These are phyloP conservation scores for Aspergillus ostianus DNA, from an alignment of 495 filamentous ascomycete species.

Conservation along the genomic window DNA sequence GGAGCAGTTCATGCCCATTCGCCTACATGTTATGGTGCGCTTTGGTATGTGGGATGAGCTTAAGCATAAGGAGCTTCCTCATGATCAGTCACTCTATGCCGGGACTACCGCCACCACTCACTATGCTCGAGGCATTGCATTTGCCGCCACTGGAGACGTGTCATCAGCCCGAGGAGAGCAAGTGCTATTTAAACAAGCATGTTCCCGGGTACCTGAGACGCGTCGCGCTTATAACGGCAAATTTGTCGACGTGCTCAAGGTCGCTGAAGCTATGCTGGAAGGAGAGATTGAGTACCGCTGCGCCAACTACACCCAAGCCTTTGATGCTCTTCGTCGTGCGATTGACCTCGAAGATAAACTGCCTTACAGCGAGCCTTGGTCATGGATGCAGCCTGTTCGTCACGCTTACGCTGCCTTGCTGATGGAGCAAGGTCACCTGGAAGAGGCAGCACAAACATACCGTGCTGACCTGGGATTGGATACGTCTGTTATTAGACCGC, in stretches of 20 bases:
- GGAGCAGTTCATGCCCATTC: slow-evolving; percentile 58
- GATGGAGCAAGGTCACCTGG: slow-evolving; percentile 57
- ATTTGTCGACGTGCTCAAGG: slow-evolving; percentile 51
- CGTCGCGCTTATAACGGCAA: slow-evolving; percentile 61
- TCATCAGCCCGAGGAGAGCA: no score
- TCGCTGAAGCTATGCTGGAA: slow-evolving; percentile 62
- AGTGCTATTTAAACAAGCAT: no score
- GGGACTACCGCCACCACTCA: slow-evolving; percentile 57
- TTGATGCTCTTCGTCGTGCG: slow-evolving; percentile 48
- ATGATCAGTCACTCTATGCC: slow-evolving; percentile 54
- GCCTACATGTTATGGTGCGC: slow-evolving; percentile 60
- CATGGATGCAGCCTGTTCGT: slow-evolving; percentile 66
- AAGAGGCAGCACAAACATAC: slow-evolving; percentile 56
- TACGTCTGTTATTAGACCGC: slow-evolving; percentile 49
- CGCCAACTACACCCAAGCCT: slow-evolving; percentile 52
- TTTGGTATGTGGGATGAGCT: slow-evolving; percentile 64
- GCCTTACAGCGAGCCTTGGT: slow-evolving; percentile 66
- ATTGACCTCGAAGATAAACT: slow-evolving; percentile 55
- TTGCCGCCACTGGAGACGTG: no score
- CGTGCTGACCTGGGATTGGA: slow-evolving; percentile 60
- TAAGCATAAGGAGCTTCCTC: slow-evolving; percentile 43
- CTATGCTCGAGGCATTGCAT: slow-evolving; percentile 62
- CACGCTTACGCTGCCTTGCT: slow-evolving; percentile 65
- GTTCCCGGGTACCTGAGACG: no score
- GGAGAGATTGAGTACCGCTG: slow-evolving; percentile 65